Evolutionary conservation across 169 alveolate species (phyloP).

Genomic region (Amoebophrya sp.): DNA sequence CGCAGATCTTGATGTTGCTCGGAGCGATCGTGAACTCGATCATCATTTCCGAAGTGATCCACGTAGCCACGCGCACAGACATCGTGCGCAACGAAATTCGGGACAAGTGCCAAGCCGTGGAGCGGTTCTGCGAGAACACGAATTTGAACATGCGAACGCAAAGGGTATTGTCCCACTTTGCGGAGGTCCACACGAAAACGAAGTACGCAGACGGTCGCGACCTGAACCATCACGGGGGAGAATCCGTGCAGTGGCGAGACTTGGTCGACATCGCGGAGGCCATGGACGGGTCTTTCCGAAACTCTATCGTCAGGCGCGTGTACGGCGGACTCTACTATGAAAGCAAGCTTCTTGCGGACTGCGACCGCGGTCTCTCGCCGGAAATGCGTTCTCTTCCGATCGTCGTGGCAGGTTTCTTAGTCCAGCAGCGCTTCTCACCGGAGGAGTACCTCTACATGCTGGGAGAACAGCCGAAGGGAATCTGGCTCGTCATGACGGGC

Average conservation of each 20-base stretch:
- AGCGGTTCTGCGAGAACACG: neutral
- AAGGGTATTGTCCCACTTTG: neutral
- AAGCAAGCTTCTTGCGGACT: neutral
- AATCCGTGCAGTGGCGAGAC: neutral
- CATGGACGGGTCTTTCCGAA: neutral
- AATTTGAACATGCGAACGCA: neutral
- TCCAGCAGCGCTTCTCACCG: neutral
- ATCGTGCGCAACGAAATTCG: neutral
- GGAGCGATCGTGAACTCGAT: constrained; percentile 10
- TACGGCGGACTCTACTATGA: neutral
- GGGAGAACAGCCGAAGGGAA: neutral
- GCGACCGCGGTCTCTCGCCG: neutral
- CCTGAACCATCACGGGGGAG: neutral
- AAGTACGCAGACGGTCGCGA: neutral
- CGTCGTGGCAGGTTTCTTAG: neutral
- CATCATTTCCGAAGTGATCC: constrained; percentile 16
- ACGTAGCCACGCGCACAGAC: neutral
- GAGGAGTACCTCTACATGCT: neutral
- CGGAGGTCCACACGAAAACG: neutral
- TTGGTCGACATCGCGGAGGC: neutral
- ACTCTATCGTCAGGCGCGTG: neutral
- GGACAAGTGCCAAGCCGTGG: neutral
- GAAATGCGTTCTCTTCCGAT: constrained; percentile 10
- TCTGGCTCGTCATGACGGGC: constrained; percentile 4
- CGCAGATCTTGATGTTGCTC: constrained; percentile 23